These are phyloP conservation scores for Euphorbia pulcherrima DNA, from an alignment of 345 rosid species.

Conservation along the genomic window DNA sequence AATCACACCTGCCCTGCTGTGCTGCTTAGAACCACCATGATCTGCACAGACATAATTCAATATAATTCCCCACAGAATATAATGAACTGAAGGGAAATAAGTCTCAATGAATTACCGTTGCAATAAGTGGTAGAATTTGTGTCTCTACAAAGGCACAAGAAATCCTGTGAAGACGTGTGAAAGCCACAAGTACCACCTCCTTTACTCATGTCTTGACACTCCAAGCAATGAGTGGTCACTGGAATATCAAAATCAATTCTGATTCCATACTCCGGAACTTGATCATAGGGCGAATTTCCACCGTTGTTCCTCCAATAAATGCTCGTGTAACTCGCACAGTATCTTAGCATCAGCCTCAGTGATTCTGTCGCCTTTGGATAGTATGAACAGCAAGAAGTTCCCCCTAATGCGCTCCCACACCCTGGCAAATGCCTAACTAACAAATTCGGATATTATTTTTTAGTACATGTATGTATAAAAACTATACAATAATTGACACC, in stretches of 20 bases:
- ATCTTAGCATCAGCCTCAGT: slow-evolving; percentile 69
- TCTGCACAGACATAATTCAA: slow-evolving; percentile 45
- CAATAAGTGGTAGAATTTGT: slow-evolving; percentile 67
- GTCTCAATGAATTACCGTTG: slow-evolving; percentile 46
- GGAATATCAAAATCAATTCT: slow-evolving; percentile 78
- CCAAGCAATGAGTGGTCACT: slow-evolving; percentile 66
- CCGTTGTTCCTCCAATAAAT: slow-evolving; percentile 75
- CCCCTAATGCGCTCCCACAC: slow-evolving; percentile 45
- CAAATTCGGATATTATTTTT: no score
- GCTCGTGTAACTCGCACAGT: slow-evolving; percentile 78
- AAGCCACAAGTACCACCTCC: slow-evolving; percentile 81
- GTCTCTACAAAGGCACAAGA: slow-evolving; percentile 58
- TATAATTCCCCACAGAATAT: no score
- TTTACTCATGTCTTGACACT: slow-evolving; percentile 73
- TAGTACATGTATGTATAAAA: no score
- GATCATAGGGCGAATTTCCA: slow-evolving; percentile 43
- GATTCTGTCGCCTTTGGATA: slow-evolving; percentile 81
- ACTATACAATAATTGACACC: no score
- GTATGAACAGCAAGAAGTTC: slow-evolving; percentile 77
- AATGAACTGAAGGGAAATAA: no score
- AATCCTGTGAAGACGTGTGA: slow-evolving; percentile 47
- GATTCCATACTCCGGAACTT: slow-evolving; percentile 80
- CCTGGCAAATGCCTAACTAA: slow-evolving; percentile 80
- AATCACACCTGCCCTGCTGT: slow-evolving; percentile 39
- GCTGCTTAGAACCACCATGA: slow-evolving; percentile 34